A percentile compares a stretch with the other conserved stretches of the same genome.
Conservation (phyloP, 331 rosid genomes). For the Rosa hybrid region DNA sequence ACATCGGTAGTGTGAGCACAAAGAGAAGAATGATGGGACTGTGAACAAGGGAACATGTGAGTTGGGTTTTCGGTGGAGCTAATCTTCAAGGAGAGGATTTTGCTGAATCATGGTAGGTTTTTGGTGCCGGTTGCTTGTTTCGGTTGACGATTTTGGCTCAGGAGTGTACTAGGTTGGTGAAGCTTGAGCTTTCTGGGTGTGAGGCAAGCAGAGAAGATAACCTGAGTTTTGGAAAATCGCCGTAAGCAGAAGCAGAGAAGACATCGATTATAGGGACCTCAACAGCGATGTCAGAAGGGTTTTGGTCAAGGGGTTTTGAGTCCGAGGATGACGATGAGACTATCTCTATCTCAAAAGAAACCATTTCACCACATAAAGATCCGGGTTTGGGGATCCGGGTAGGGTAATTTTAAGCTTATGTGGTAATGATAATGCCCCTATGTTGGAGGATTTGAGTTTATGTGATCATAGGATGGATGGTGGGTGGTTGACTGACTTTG, state of each 20-base stretch:
- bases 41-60: too few relatives aligned
- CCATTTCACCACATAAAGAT: too few relatives aligned
- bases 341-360: too few relatives aligned
- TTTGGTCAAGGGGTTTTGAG: too few relatives aligned
- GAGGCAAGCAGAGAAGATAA: too few relatives aligned
- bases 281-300: conserved; percentile 23
- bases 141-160: conserved; percentile 21
- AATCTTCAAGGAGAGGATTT: conserved; percentile 20
- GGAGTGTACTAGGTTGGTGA: too few relatives aligned
- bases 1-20: conserved; percentile 38
- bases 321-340: too few relatives aligned
- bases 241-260: too few relatives aligned
- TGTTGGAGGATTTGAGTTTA: conserved; percentile 84
- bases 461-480: conserved; percentile 89
- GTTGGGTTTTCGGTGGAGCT: too few relatives aligned
- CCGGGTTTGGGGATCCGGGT: too few relatives aligned
- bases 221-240: conserved; percentile 33
- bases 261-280: too few relatives aligned
- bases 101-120: conserved; percentile 44
- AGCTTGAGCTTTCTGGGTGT: too few relatives aligned
- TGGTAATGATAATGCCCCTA: conserved; percentile 24
- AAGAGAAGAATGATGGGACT: neutral
- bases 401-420: conserved; percentile 48
- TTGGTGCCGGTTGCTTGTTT: conserved; percentile 49
- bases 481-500: conserved; percentile 77